phyloP scores from a whole-genome alignment of 2,329 filamentous ascomycete species.

The Sarocladium oryzae region DNA sequence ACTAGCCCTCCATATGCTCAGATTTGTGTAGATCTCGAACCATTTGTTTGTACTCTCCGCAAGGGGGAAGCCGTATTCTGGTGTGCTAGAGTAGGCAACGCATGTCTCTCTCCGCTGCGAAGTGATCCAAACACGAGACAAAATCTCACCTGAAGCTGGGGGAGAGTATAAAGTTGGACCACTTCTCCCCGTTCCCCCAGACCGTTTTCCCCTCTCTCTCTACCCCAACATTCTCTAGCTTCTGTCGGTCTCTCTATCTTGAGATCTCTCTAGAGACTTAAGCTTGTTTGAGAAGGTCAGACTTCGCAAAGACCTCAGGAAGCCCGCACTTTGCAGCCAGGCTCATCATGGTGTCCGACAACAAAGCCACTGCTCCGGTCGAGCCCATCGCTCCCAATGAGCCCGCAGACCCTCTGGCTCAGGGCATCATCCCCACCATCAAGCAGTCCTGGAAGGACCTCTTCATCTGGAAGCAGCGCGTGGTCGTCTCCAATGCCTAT shows the following conservation, averaged over 20 bases:
- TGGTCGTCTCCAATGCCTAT: conserved; percentile 56
- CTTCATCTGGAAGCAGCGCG: conserved; percentile 68
- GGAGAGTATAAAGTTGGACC: too few relatives aligned
- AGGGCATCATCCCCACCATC: conserved; percentile 57
- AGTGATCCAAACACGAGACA: too few relatives aligned
- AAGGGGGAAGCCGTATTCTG: neutral
- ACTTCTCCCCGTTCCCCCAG: neutral
- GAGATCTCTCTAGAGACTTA: neutral
- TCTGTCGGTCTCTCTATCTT: neutral
- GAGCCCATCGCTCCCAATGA: conserved; percentile 20
- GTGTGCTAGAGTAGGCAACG: neutral
- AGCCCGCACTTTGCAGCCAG: neutral
- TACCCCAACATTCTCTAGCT: too few relatives aligned
- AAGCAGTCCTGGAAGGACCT: conserved; percentile 59
- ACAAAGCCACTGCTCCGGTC: too few relatives aligned
- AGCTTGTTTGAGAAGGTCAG: neutral
- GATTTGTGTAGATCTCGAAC: neutral
- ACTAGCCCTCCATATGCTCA: neutral
- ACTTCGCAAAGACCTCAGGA: too few relatives aligned
- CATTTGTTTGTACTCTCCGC: neutral
- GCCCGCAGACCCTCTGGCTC: conserved; percentile 60
- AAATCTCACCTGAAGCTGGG: too few relatives aligned
- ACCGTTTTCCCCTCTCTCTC: too few relatives aligned
- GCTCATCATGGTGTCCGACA: conserved; percentile 1
- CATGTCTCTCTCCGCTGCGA: too few relatives aligned